Evolutionary conservation across 1,284 basidiomycete genomes (phyloP), one percentile per base, ranked within the genome.

Genomic region (Phellopilus nigrolimitatus): DNA sequence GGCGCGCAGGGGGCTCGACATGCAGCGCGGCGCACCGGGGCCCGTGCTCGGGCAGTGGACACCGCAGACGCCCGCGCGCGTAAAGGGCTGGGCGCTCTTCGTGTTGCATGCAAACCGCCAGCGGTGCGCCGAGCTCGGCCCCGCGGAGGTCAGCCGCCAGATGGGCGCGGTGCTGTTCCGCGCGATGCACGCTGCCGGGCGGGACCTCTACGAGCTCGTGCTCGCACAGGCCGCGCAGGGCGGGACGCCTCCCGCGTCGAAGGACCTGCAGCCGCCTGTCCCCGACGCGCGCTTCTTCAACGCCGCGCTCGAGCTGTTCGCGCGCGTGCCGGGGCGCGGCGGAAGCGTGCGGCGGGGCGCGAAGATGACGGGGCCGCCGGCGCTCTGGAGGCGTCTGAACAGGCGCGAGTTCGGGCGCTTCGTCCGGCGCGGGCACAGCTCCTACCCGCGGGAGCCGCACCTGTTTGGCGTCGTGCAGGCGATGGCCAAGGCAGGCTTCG

Each of bases 241-340:
- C 12, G 30, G 47, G 12, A 27, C 4, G 17, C 15, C 17, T 24
- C 41, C 5, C 22, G 31, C 33, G 13, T 17, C 38, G 7, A 27
- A 13, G 13, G 25, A 47, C 13, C 25, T 70, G 15, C 52, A 65
- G 33, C 57, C 70, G 8, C 78, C 80, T 2, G 56, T 56, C 7
- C 78, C 80, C 0, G 86, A 89, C 59, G 74, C 72, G 8, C 71
- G 75, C 31, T 86, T 88, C 63, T 87, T 80, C 68, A 86, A 86
- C 51, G 78, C 79, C 2, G 71, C 80, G 3, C 63, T 88, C 13
- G 64, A 68, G 12, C 67, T 80, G 19, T 76, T 80, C 58, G 63
- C 61, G 13, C 42, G 50, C 12, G 53, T 49, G 15, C 59, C 47
- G 8, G 41, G 49, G 33, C 19, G 22, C 57, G 25, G 25, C 55